phyloP scores from a whole-genome alignment of 2,329 filamentous ascomycete genomes.

The Colletotrichum sp. region DNA sequence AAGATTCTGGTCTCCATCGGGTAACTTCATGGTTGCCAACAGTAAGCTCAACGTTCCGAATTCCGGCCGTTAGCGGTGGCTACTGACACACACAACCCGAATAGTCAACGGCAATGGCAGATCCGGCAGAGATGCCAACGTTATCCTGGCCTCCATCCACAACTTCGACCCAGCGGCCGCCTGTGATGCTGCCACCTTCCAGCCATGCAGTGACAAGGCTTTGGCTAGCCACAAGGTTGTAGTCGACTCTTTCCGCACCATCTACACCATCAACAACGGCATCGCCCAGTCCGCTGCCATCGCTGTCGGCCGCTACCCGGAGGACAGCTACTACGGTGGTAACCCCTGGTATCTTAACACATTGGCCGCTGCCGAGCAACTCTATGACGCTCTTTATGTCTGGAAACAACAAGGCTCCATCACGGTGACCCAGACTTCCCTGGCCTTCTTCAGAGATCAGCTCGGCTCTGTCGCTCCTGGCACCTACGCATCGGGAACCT shows the following conservation, averaged over 20 bases:
- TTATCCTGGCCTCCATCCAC: constrained; percentile 69
- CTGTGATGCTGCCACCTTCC: constrained; percentile 76
- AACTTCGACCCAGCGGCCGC: constrained; percentile 70
- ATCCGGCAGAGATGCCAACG: constrained; percentile 75
- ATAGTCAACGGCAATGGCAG: constrained; percentile 63
- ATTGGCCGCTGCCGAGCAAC: constrained; percentile 78
- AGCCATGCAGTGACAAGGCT: constrained; percentile 74
- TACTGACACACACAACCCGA: neutral
- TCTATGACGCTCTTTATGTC: constrained; percentile 77
- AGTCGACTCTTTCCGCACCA: constrained; percentile 74
- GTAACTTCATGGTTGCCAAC: constrained; percentile 70
- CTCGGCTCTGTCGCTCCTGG: constrained; percentile 62
- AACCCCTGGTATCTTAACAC: constrained; percentile 86
- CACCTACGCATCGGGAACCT: constrained; percentile 59
- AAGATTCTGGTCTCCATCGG: constrained; percentile 70
- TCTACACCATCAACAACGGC: constrained; percentile 74
- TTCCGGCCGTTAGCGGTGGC: neutral
- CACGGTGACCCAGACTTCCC: constrained; percentile 66
- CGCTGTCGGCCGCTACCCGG: constrained; percentile 70
- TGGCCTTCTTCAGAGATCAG: constrained; percentile 75
- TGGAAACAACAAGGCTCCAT: constrained; percentile 71
- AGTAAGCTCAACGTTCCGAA: constrained; percentile 40
- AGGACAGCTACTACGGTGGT: constrained; percentile 77
- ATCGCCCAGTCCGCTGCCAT: constrained; percentile 64
- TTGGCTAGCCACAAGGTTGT: constrained; percentile 79